phyloP scores from a whole-genome alignment of 179 eudicot species.

The Silene vulgaris region DNA sequence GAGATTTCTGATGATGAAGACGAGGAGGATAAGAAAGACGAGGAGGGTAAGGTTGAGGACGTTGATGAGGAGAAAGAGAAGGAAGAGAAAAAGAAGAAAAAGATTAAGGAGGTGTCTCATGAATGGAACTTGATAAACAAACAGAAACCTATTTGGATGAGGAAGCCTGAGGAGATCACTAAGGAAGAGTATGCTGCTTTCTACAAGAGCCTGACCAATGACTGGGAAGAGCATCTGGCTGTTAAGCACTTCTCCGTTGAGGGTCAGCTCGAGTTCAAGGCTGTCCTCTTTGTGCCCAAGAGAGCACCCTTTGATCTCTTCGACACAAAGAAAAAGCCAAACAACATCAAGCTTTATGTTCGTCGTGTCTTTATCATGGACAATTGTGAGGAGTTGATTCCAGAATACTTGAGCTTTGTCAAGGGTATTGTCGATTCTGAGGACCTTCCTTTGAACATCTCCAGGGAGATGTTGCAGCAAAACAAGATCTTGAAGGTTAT shows the following conservation, averaged over 20 bases:
- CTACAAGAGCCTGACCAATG: constrained; percentile 29
- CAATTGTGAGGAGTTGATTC: constrained; percentile 58
- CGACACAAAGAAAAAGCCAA: constrained; percentile 43
- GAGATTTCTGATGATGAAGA: constrained; percentile 82
- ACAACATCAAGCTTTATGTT: constrained; percentile 81
- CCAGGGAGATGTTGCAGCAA: constrained; percentile 65
- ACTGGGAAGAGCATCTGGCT: constrained; percentile 30
- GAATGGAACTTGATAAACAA: background rate
- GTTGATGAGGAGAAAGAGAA: background rate
- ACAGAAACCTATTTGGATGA: constrained; percentile 29
- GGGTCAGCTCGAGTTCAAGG: constrained; percentile 12
- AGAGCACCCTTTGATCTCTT: background rate
- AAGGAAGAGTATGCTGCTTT: constrained; percentile 30
- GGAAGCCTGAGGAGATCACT: constrained; percentile 28
- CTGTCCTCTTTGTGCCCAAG: constrained; percentile 1
- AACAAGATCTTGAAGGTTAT: constrained; percentile 67
- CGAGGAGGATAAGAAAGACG: constrained; percentile 70
- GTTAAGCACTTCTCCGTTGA: constrained; percentile 16
- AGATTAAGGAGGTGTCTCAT: constrained; percentile 1
- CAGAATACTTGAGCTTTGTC: constrained; percentile 6
- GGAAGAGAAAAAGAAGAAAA: constrained; percentile 1
- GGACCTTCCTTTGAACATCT: constrained; percentile 23
- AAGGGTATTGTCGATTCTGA: constrained; percentile 8
- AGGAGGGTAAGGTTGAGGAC: constrained; percentile 2
- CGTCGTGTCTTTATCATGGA: constrained; percentile 87